A percentile compares a stretch with the other conserved stretches of the same genome.
Conservation (phyloP, 1,284 basidiomycete genomes). For the Ustilago bromivora region DNA sequence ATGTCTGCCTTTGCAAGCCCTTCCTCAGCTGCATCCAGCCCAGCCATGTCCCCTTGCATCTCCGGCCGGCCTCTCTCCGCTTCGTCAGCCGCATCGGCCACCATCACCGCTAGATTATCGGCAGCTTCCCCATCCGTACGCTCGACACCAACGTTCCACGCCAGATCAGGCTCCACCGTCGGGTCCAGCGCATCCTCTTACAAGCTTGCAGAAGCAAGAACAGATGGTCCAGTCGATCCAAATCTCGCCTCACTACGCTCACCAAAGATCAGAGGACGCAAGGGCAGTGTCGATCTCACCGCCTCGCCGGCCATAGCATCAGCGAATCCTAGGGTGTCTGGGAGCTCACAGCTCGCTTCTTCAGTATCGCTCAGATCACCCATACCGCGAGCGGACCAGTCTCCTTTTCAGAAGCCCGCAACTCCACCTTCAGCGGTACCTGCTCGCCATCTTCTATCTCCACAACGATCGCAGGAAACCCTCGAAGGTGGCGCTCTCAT, state of each 20-base stretch:
- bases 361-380: slow-evolving; percentile 24
- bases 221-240: slow-evolving; percentile 18
- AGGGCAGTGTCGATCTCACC: slow-evolving; percentile 31
- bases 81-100: slow-evolving; percentile 13
- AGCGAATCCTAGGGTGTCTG: slow-evolving; percentile 5
- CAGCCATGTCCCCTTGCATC: slow-evolving; percentile 39
- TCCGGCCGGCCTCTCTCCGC: slow-evolving; percentile 23
- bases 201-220: slow-evolving; percentile 23
- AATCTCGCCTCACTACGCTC: slow-evolving; percentile 30
- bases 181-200: slow-evolving; percentile 17
- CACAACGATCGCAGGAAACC: slow-evolving; percentile 29
- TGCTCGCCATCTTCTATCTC: slow-evolving; percentile 25
- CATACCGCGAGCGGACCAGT: slow-evolving; percentile 25
- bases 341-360: slow-evolving; percentile 18
- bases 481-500: slow-evolving; percentile 9
- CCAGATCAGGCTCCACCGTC: slow-evolving; percentile 30
- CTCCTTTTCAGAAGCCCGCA: slow-evolving; percentile 22
- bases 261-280: slow-evolving; percentile 22
- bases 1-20: slow-evolving; percentile 48
- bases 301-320: slow-evolving; percentile 20
- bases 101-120: slow-evolving; percentile 29
- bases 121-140: slow-evolving; percentile 37
- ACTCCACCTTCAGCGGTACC: slow-evolving; percentile 17
- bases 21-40: slow-evolving; percentile 27
- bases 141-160: slow-evolving; percentile 20